phyloP scores from a whole-genome alignment of 2,329 filamentous ascomycete genomes.

The Chaetomiaceae sp. region DNA sequence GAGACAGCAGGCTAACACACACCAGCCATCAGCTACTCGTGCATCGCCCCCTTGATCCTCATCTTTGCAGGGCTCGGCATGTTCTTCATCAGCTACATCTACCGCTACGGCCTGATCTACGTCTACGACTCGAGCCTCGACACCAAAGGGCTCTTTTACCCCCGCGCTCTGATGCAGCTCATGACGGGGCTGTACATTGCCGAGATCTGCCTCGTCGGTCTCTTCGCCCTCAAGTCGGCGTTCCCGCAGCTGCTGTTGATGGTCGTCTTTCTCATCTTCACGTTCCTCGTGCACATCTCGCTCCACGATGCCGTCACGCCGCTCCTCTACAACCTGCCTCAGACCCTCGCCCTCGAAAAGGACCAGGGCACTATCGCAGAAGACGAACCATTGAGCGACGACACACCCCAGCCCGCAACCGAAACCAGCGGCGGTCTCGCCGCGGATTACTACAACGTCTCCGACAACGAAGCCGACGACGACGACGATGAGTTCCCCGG shows the following conservation, averaged over 20 bases:
- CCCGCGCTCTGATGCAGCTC: constrained; percentile 81
- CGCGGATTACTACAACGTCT: constrained; percentile 31
- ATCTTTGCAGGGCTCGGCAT: constrained; percentile 76
- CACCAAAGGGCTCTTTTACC: constrained; percentile 83
- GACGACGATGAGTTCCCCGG: constrained; percentile 34
- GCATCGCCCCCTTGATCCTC: constrained; percentile 78
- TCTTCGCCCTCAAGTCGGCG: constrained; percentile 67
- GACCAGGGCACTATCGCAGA: constrained; percentile 25
- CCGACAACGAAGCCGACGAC: constrained; percentile 28
- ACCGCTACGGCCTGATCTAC: constrained; percentile 82
- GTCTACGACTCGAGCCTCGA: constrained; percentile 76
- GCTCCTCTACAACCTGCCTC: constrained; percentile 67
- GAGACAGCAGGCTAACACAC: not conserved
- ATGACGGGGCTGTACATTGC: constrained; percentile 77
- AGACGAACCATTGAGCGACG: constrained; percentile 11
- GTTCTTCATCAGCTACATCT: constrained; percentile 75
- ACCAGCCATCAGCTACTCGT: constrained; percentile 67
- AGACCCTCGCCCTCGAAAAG: constrained; percentile 49
- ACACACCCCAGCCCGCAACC: constrained; percentile 7
- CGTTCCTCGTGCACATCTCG: constrained; percentile 70
- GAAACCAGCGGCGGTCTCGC: constrained; percentile 24
- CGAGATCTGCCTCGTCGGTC: constrained; percentile 73
- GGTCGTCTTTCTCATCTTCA: constrained; percentile 70
- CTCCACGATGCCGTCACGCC: constrained; percentile 66
- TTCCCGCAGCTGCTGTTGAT: constrained; percentile 70